Evolutionary conservation across 1,284 basidiomycete species (phyloP).

Genomic region (Coniferiporia weirii): DNA sequence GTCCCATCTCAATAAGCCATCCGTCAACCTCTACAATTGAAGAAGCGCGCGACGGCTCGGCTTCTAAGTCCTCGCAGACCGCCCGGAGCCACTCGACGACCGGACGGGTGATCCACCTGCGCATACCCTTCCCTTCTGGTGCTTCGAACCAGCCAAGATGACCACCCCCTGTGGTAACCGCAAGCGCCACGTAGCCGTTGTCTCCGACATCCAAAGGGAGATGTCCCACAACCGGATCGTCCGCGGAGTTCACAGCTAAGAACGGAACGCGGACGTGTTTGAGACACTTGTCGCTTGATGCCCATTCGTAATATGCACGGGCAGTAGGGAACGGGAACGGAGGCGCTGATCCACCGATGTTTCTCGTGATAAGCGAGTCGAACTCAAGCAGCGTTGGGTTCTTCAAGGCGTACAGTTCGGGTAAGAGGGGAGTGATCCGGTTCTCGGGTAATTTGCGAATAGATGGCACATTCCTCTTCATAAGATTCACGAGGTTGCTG

Average conservation of each 20-base stretch:
- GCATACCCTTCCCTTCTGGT: slow-evolving; percentile 38
- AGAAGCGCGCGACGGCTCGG: slow-evolving; percentile 28
- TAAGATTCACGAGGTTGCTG: slow-evolving; percentile 64
- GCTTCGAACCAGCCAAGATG: slow-evolving; percentile 94
- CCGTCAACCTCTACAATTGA: slow-evolving; percentile 37
- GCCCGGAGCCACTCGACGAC: slow-evolving; percentile 72
- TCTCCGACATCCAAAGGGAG: slow-evolving; percentile 55
- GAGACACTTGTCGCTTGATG: slow-evolving; percentile 50
- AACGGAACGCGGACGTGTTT: slow-evolving; percentile 61
- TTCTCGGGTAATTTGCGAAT: slow-evolving; percentile 49
- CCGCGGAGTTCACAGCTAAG: slow-evolving; percentile 82
- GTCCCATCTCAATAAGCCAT: slow-evolving; percentile 54
- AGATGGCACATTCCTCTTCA: slow-evolving; percentile 54
- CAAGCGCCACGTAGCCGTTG: slow-evolving; percentile 66
- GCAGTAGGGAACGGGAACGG: slow-evolving; percentile 77
- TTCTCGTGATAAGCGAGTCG: slow-evolving; percentile 63
- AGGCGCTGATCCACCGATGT: slow-evolving; percentile 75
- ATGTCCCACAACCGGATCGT: slow-evolving; percentile 82
- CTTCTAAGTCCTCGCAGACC: slow-evolving; percentile 48
- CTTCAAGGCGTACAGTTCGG: slow-evolving; percentile 40
- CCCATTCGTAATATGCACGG: slow-evolving; percentile 80
- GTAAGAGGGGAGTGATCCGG: slow-evolving; percentile 43
- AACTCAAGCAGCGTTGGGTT: slow-evolving; percentile 56
- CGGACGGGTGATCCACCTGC: slow-evolving; percentile 68
- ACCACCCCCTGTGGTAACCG: slow-evolving; percentile 77